A percentile compares a stretch with the other conserved stretches of the same genome.
Evolutionary conservation across 179 eudicot genomes (phyloP).

Genomic region (Pouteria campechiana): DNA sequence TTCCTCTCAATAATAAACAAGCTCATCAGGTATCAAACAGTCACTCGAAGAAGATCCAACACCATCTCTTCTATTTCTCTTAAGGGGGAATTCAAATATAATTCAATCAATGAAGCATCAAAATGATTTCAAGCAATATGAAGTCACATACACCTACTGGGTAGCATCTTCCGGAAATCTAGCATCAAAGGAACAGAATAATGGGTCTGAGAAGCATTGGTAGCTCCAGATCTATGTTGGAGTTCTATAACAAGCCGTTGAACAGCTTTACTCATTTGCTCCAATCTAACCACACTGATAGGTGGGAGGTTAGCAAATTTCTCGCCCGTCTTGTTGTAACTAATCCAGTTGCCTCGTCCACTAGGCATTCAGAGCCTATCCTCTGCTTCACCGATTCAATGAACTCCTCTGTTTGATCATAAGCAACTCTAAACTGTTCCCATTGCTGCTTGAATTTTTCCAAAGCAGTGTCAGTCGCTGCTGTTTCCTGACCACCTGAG

Average conservation of each 20-base stretch:
- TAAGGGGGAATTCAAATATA: too few species aligned
- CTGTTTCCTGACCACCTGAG: slow-evolving; percentile 53
- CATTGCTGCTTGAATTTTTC: slow-evolving; percentile 78
- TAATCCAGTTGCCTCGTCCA: slow-evolving; percentile 87
- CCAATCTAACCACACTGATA: slow-evolving; percentile 86
- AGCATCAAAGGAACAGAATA: slow-evolving; percentile 63
- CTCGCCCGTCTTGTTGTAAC: slow-evolving; percentile 40
- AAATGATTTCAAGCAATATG: too few species aligned
- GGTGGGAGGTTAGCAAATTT: slow-evolving; percentile 62
- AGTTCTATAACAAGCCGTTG: slow-evolving; percentile 85
- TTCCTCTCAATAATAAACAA: too few species aligned
- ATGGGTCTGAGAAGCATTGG: slow-evolving; percentile 25
- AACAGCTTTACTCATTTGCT: slow-evolving; percentile 97
- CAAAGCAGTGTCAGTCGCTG: slow-evolving; percentile 59
- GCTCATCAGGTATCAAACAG: too few species aligned
- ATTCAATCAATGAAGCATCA: too few species aligned
- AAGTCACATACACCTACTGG: slow-evolving; percentile 60
- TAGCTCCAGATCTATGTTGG: slow-evolving; percentile 80
- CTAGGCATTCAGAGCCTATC: slow-evolving; percentile 87
- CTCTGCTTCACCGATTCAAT: slow-evolving; percentile 89
- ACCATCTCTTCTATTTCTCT: too few species aligned
- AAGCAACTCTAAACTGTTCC: slow-evolving; percentile 81
- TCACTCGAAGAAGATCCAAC: too few species aligned
- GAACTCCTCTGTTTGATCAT: slow-evolving; percentile 93
- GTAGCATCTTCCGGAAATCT: slow-evolving; percentile 64